Evolutionary conservation across 106 monocot genomes (phyloP), one percentile per base, ranked within the genome.

Genomic region (Acorus gramineus): DNA sequence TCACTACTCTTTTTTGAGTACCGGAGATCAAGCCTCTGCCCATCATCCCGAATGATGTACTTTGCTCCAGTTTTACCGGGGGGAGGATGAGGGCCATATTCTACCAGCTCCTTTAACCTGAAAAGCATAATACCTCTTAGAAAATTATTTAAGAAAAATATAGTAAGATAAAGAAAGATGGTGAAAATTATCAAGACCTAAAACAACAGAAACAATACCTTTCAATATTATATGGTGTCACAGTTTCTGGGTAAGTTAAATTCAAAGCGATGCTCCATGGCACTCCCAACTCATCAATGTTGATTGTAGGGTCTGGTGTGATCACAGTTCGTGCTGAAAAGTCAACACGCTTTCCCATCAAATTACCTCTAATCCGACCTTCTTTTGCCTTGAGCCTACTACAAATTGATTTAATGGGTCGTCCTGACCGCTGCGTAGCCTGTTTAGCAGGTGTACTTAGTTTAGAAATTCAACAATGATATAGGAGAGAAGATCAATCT

Each of bases 51-150:
- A 9, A 98, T 98, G 12, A 98, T 98, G 61, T 91, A 98, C 58
- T 91, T 91, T 56, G 96, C 96, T 59, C 96, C 96, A 64, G 96
- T 91, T 76, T 98, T 98, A 46, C 91, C 96, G 66, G 90, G 96
- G 44, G 96, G 96, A 56, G 96, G 96, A 74, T 98, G 96, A 68
- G 96, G 96, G 5, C 96, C 96, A 76, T 98, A 98, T 71, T 98
- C 96, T 6, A 98, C 96, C 67, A 98, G 78, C 57, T 98, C 96
- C 66, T 98, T 98, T 58, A 98, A 57, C 71, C 96, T 95, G 55
- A 11, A 57, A 65, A 11, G 50, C 2, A 65, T 8, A 28, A 28
- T 28, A 28, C 28, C 28, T 28, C 28, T 28, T 28, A 67, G 44
- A 66, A 46, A 43, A 4, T 73, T 52, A 11, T 45, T 7, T 8